Evolutionary conservation across 2,329 filamentous ascomycete species (phyloP).

Genomic region (Ophiostoma himal-ulmi): DNA sequence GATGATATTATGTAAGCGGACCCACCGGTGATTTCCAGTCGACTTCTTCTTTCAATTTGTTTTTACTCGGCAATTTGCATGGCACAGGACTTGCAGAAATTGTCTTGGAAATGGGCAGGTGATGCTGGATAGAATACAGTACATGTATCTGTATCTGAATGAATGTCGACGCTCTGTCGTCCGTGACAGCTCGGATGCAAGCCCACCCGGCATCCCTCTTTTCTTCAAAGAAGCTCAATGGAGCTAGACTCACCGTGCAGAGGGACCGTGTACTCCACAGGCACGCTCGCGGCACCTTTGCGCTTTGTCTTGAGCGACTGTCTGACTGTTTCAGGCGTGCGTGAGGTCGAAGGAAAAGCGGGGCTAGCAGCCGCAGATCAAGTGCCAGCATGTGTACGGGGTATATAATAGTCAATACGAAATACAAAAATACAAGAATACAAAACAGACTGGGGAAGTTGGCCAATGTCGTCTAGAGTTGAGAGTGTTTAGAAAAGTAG

Average conservation of each 20-base stretch:
- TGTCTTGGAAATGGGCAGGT: too few relatives aligned
- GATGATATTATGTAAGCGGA: not conserved
- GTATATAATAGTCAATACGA: not conserved
- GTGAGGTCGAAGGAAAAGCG: conserved; percentile 23
- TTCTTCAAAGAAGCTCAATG: not conserved
- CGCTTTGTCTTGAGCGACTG: not conserved
- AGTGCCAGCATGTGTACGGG: conserved; percentile 1
- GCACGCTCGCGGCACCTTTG: not conserved
- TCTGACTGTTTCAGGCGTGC: conserved; percentile 23
- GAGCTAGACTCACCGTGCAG: not conserved
- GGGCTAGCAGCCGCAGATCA: conserved; percentile 20
- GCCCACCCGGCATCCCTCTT: not conserved
- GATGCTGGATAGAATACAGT: too few relatives aligned
- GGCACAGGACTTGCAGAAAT: too few relatives aligned
- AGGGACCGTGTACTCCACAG: not conserved
- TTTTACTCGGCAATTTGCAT: too few relatives aligned
- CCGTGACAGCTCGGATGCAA: not conserved
- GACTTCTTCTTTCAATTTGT: too few relatives aligned
- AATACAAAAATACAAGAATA: not conserved
- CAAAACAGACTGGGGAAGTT: too few relatives aligned
- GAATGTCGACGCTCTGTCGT: not conserved
- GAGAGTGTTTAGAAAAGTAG: not conserved
- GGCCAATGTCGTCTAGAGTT: not conserved
- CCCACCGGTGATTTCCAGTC: too few relatives aligned
- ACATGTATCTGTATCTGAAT: too few relatives aligned